Evolutionary conservation across 2,329 filamentous ascomycete genomes (phyloP), one percentile per base, ranked within the genome.

Genomic region (Diatrype stigma): DNA sequence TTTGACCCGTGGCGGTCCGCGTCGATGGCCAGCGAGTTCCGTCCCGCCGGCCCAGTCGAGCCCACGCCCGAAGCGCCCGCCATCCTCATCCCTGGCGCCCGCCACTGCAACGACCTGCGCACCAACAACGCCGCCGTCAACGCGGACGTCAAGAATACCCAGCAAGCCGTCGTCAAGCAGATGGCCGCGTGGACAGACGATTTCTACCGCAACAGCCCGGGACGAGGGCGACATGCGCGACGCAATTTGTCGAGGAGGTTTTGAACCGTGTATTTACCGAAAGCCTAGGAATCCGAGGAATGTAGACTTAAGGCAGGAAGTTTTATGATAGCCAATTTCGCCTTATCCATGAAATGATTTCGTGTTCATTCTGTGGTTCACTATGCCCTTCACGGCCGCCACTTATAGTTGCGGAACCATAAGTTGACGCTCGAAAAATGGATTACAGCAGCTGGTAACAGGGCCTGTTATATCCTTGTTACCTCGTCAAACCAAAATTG

Each of bases 1-100:
- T 79, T 70, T 50, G 82, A 86, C 61, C 82, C 82, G 6, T 85
- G 82, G 82, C 71, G 75, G 32, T 73, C 78, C 3, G 73, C 76
- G 0, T 74, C 74, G 3, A 74, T 85, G 0, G 76, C 74, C 1
- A 79, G 78, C 17, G 69, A 73, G 23, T 74, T 75, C 60, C 71
- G 81, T 19, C 79, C 80, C 0, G 77, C 73, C 6, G 82, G 82
- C 0, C 79, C 80, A 1, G 63, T 84, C 16, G 14, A 64, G 49
- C 73, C 74, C 11, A 79, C 74, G 0, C 23, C 63, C 1, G 60
- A 75, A 23, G 71, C 73, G 1, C 81, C 82, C 1, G 69, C 83
- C 11, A 70, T 75, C 48, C 57, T 85, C 19, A 76, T 85, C 44
- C 73, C 76, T 1, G 74, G 73, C 3, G 78, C 73, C 0, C 73